Evolutionary conservation across 2,329 filamentous ascomycete genomes (phyloP).

Genomic region (Clonostachys rosea): DNA sequence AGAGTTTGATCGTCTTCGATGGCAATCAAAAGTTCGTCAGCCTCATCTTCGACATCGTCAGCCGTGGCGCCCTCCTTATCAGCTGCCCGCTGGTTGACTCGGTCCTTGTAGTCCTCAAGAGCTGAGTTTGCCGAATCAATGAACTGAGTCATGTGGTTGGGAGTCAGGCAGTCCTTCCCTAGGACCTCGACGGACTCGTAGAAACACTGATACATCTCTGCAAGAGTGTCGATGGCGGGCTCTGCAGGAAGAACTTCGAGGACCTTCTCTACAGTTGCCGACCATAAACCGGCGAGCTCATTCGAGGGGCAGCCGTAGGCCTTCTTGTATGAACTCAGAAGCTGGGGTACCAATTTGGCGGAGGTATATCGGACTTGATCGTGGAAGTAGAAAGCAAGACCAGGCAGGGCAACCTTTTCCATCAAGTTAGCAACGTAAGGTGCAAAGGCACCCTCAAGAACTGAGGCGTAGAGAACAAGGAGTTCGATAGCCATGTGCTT

Average conservation of each 20-base stretch:
- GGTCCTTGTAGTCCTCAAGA: conserved; percentile 87
- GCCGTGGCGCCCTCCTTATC: conserved; percentile 69
- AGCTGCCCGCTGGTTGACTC: conserved; percentile 78
- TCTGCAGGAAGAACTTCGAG: conserved; percentile 91
- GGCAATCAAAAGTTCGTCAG: conserved; percentile 80
- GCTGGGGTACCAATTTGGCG: conserved; percentile 88
- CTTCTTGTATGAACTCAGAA: conserved; percentile 92
- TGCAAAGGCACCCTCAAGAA: conserved; percentile 88
- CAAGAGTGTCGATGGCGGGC: conserved; percentile 90
- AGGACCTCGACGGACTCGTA: conserved; percentile 96
- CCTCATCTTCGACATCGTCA: conserved; percentile 86
- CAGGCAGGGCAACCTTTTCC: conserved; percentile 92
- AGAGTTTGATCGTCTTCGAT: conserved; percentile 97
- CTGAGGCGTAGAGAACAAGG: conserved; percentile 93
- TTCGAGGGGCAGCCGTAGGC: conserved; percentile 77
- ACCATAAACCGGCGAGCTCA: conserved; percentile 80
- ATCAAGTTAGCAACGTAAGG: conserved; percentile 90
- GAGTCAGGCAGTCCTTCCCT: conserved; percentile 75
- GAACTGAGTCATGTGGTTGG: conserved; percentile 78
- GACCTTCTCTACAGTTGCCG: conserved; percentile 79
- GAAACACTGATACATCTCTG: conserved; percentile 99
- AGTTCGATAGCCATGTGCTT: conserved; percentile 99
- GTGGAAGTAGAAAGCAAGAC: conserved; percentile 98
- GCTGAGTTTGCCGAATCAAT: conserved; percentile 82
- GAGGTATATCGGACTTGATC: conserved; percentile 94